phyloP scores from a whole-genome alignment of 169 alveolate genomes.

The Babesia sp. region DNA sequence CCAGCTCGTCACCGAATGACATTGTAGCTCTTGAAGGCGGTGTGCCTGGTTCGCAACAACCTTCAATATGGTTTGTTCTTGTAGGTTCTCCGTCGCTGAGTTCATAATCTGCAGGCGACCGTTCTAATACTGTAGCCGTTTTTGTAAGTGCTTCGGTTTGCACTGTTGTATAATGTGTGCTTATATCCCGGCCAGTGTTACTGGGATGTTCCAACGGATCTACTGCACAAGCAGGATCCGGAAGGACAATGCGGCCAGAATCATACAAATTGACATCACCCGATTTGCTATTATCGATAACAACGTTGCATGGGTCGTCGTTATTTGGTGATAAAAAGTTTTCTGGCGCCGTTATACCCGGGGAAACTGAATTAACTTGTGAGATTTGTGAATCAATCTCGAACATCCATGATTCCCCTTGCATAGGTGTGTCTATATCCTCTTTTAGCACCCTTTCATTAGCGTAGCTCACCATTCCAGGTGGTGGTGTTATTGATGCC shows the following conservation, averaged over 20 bases:
- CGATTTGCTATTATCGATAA: no score
- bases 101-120: neutral
- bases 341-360: no score
- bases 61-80: neutral
- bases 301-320: no score
- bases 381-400: no score
- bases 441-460: no score
- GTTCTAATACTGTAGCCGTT: neutral
- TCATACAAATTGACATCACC: constrained; percentile 23
- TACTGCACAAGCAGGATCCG: neutral
- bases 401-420: no score
- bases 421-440: no score
- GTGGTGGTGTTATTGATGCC: neutral
- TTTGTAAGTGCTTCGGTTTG: neutral
- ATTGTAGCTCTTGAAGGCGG: neutral
- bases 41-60: neutral
- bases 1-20: constrained; percentile 19
- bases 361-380: no score
- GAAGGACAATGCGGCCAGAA: neutral
- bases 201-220: neutral
- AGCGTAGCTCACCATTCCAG: neutral
- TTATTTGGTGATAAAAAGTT: no score
- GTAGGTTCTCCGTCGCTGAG: constrained; percentile 14
- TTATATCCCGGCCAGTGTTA: neutral
- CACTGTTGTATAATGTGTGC: no score